Evolutionary conservation across 768 basidiomycete species (phyloP), one percentile per base, ranked within the genome.

Genomic region (Boletus sp.): DNA sequence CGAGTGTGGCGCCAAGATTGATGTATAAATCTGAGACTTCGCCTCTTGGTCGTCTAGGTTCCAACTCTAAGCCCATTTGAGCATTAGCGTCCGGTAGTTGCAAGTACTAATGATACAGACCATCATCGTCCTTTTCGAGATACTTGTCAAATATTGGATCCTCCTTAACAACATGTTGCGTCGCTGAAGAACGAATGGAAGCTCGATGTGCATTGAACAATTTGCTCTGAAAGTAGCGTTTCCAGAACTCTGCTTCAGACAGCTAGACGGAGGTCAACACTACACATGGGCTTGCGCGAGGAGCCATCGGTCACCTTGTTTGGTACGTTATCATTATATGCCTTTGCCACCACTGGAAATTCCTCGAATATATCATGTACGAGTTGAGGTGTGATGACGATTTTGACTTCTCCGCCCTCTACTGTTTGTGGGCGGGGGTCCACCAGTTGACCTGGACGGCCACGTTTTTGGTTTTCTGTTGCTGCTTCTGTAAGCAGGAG

Each of bases 281-380:
- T 2, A 29, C 30, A 9, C 44, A 19, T 3, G 14, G 8, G 30
- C 27, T 23, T 2, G 38, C 5, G 17, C 25, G 40, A 13, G 35
- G 2, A 44, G 44, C 27, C 27, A 14, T 30, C 21, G 13, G 54
- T 75, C 29, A 88, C 94, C 78, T 90, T 88, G 59, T 73, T 81
- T 3, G 96, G 94, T 1, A 98, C 95, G 61, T 95, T 94, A 65
- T 96, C 94, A 55, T 76, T 86, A 64, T 97, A 96, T 0, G 94
- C 96, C 70, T 84, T 89, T 38, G 88, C 86, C 13, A 98, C 93
- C 32, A 97, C 88, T 2, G 97, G 95, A 67, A 94, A 98, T 74
- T 97, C 95, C 59, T 98, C 94, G 64, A 99, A 99, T 46, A 98
- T 93, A 64, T 98, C 96, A 63, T 91, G 85, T 33, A 96, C 89